Evolutionary conservation across 768 basidiomycete genomes (phyloP).

Genomic region (Rhizopogon vinicolor): DNA sequence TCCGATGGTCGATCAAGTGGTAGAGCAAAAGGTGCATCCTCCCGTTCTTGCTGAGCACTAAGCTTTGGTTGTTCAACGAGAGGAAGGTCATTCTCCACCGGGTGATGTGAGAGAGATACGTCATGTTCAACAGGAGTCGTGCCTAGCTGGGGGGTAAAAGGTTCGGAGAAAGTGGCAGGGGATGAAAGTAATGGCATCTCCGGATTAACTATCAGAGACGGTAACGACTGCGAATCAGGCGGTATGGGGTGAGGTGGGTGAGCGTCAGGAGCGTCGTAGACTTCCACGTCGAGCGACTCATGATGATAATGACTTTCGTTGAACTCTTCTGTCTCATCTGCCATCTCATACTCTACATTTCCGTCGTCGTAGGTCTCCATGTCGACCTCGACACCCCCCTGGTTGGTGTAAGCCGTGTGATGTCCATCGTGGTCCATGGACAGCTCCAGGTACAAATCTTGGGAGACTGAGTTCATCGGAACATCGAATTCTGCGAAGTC

Average conservation of each 20-base stretch:
- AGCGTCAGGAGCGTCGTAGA: conserved; percentile 33
- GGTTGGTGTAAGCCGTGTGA: conserved; percentile 25
- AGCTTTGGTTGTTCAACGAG: background rate
- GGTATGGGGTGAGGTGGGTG: conserved; percentile 22
- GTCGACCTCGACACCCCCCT: conserved; percentile 54
- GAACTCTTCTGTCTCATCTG: conserved; percentile 24
- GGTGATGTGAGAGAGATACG: background rate
- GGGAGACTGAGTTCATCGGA: conserved; percentile 46
- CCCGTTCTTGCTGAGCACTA: background rate
- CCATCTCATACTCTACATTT: conserved; percentile 45
- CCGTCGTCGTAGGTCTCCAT: conserved; percentile 54
- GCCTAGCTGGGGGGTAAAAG: background rate
- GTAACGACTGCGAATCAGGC: conserved; percentile 11
- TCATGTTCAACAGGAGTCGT: background rate
- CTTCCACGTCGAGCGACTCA: conserved; percentile 36
- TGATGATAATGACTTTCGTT: conserved; percentile 9
- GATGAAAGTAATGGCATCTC: conserved; percentile 4
- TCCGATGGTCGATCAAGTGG: background rate
- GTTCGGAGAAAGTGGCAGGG: background rate
- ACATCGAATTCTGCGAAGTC: conserved; percentile 60
- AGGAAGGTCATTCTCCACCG: background rate
- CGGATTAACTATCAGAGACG: background rate
- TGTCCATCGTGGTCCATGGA: conserved; percentile 57
- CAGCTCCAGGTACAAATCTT: conserved; percentile 48
- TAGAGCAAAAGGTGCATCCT: background rate